These are phyloP conservation scores for Aspergillus carbonarius DNA, from an alignment of 2,329 filamentous ascomycete genomes.

Conservation along the genomic window DNA sequence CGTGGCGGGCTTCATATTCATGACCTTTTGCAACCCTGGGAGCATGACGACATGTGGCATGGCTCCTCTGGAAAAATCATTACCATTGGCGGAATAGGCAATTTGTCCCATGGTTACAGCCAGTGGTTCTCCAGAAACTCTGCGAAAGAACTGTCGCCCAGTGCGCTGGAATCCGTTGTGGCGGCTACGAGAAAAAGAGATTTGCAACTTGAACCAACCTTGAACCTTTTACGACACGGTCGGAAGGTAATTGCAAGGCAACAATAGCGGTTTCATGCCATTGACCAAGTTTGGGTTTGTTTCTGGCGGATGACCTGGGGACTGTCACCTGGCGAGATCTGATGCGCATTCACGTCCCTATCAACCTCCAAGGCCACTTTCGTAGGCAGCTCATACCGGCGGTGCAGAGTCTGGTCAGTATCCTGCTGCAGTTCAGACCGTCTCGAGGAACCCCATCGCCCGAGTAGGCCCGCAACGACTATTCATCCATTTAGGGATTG, in stretches of 20 bases:
- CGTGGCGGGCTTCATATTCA: conserved; percentile 12
- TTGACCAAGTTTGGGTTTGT: background rate
- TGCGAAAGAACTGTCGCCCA: background rate
- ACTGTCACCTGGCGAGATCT: background rate
- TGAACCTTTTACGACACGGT: background rate
- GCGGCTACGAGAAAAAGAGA: background rate
- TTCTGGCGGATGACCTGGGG: background rate
- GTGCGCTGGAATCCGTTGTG: background rate
- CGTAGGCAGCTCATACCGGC: background rate
- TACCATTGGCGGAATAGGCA: conserved; percentile 2
- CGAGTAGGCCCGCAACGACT: background rate
- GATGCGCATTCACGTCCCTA: background rate
- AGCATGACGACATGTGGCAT: conserved; percentile 15
- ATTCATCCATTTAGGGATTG: background rate
- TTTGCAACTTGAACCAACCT: background rate
- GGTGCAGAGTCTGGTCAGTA: background rate
- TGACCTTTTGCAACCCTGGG: conserved; percentile 6
- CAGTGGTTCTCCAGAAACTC: background rate
- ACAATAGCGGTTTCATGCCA: background rate
- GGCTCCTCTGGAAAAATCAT: background rate
- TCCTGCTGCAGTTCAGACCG: background rate
- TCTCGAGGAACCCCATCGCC: background rate
- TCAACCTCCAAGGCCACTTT: background rate
- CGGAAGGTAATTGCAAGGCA: background rate
- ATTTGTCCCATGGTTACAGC: conserved; percentile 10